These are phyloP conservation scores for Clarireedia homoeocarpa DNA, from an alignment of 2,329 filamentous ascomycete species.

Conservation along the genomic window DNA sequence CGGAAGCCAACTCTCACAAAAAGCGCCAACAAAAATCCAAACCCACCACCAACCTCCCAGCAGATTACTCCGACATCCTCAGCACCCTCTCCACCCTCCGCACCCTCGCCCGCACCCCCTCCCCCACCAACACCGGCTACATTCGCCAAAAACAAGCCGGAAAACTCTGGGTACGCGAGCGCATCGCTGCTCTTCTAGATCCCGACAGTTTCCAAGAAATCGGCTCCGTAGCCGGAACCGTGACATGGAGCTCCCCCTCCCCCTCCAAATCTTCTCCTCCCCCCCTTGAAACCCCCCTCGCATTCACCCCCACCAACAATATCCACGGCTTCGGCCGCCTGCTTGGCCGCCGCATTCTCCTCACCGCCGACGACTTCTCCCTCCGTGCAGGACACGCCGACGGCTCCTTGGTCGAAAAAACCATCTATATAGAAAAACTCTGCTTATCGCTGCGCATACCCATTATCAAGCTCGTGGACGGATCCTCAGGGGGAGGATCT, in stretches of 20 bases:
- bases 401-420: conserved; percentile 49
- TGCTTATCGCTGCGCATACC: conserved; percentile 49
- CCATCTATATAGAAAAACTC: conserved; percentile 54
- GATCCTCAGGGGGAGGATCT: conserved; percentile 53
- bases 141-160: conserved; percentile 55
- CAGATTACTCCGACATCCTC: conserved; percentile 55
- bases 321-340: conserved; percentile 51
- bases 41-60: conserved; percentile 38
- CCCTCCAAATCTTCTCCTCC: too few relatives aligned
- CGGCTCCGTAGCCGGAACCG: conserved; percentile 51
- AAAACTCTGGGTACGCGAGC: conserved; percentile 57
- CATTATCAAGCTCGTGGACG: conserved; percentile 57
- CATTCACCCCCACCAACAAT: conserved; percentile 53
- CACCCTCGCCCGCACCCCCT: conserved; percentile 46
- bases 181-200: conserved; percentile 51
- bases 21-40: conserved; percentile 22
- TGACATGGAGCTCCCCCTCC: conserved; percentile 40
- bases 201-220: conserved; percentile 48
- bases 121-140: conserved; percentile 47
- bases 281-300: conserved; percentile 24
- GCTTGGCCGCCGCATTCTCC: conserved; percentile 44
- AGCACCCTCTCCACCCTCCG: conserved; percentile 45
- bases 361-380: conserved; percentile 58
- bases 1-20: conserved; percentile 19
- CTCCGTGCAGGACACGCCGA: conserved; percentile 58